phyloP scores from a whole-genome alignment of 2,329 filamentous ascomycete genomes.

The Cercospora sp. region DNA sequence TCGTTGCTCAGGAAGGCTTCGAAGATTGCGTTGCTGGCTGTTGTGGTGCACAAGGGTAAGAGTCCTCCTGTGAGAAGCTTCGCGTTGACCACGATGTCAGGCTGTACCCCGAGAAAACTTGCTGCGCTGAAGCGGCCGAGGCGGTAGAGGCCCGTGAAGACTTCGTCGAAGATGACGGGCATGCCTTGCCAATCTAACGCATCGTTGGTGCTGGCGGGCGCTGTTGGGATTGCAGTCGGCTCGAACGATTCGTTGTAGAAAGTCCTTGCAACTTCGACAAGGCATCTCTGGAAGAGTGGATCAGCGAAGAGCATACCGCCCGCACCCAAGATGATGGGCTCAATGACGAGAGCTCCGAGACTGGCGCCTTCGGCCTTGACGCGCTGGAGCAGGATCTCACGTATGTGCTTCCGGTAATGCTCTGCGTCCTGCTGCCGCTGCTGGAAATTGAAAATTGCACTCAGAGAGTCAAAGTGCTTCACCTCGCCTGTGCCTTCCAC shows the following conservation, averaged over 20 bases:
- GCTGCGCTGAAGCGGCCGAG: conserved; percentile 71
- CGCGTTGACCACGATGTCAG: conserved; percentile 78
- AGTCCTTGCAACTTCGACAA: conserved; percentile 66
- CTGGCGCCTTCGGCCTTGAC: conserved; percentile 56
- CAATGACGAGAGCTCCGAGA: conserved; percentile 77
- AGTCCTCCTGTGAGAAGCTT: conserved; percentile 82
- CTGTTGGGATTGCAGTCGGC: background rate
- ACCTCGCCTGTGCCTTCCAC: conserved; percentile 44
- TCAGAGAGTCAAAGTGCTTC: conserved; percentile 50
- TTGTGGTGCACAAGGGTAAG: conserved; percentile 72
- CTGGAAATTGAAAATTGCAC: conserved; percentile 61
- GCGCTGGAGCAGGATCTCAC: conserved; percentile 54
- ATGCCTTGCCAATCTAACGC: conserved; percentile 65
- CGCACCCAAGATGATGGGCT: conserved; percentile 77
- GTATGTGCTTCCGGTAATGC: conserved; percentile 37
- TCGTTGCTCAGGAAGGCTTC: conserved; percentile 67
- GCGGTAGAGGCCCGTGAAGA: conserved; percentile 83
- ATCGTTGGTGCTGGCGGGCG: conserved; percentile 16
- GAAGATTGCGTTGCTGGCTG: conserved; percentile 74
- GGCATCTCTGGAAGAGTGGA: conserved; percentile 73
- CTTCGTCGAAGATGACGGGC: conserved; percentile 80
- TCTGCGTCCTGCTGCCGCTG: conserved; percentile 25
- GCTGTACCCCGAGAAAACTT: conserved; percentile 65
- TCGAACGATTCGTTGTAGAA: conserved; percentile 18
- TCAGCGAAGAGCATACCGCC: conserved; percentile 85